Conservation (phyloP, 352 stramenopile genomes). For the Phytophthora kernoviae region DNA sequence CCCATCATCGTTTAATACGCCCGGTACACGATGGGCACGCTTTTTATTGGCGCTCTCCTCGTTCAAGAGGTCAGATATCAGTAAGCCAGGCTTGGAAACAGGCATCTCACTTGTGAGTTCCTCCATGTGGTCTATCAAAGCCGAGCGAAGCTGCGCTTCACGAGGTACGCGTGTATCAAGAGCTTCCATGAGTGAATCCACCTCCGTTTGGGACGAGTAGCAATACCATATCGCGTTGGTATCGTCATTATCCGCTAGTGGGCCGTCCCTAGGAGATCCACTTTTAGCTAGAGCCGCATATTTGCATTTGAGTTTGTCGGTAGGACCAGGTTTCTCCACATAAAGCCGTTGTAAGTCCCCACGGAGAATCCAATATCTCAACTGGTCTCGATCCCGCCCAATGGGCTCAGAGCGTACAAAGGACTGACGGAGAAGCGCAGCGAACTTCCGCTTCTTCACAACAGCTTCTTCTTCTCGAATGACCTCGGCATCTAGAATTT, state of each 20-base stretch:
- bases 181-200: conserved; percentile 62
- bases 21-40: conserved; percentile 28
- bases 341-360: conserved; percentile 73
- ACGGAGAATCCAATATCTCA: conserved; percentile 77
- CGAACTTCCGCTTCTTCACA: conserved; percentile 65
- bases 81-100: conserved; percentile 66
- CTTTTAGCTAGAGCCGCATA: conserved; percentile 42
- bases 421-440: conserved; percentile 57
- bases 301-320: conserved; percentile 48
- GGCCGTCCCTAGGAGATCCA: conserved; percentile 29
- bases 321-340: conserved; percentile 59
- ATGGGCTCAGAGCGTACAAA: conserved; percentile 82
- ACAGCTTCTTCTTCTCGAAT: conserved; percentile 68
- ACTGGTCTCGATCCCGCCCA: conserved; percentile 61
- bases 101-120: conserved; percentile 68
- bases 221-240: conserved; percentile 59
- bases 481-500: conserved; percentile 76
- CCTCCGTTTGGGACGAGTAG: conserved; percentile 66
- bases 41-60: conserved; percentile 59
- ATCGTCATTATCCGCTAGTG: conserved; percentile 26
- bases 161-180: conserved; percentile 55
- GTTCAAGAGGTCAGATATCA: conserved; percentile 78
- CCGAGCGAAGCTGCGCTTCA: conserved; percentile 51
- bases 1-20: conserved; percentile 4
- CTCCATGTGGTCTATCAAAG: conserved; percentile 70